Conservation (phyloP, 352 stramenopile genomes). For the Globisporangium middletonii region DNA sequence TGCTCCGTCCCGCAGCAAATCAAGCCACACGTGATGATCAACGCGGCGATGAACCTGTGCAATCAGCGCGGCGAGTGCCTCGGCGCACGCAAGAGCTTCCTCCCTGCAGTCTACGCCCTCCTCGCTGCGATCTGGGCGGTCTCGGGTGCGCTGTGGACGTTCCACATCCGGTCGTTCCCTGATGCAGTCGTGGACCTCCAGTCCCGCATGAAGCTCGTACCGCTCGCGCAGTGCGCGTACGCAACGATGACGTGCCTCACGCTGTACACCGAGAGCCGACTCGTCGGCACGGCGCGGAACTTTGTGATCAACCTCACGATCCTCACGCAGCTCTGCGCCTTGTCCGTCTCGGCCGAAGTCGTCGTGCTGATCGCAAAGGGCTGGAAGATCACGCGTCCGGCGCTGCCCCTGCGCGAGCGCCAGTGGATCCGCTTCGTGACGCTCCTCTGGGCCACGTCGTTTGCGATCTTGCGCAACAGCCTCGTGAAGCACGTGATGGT, state of each 20-base stretch:
- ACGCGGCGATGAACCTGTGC: constrained; percentile 49
- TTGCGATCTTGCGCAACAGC: constrained; percentile 30
- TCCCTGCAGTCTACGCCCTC: constrained; percentile 28
- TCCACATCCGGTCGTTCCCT: constrained; percentile 39
- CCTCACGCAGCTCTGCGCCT: constrained; percentile 32
- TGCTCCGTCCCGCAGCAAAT: constrained; percentile 25
- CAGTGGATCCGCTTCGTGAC: constrained; percentile 58
- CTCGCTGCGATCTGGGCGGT: constrained; percentile 28
- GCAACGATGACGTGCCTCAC: constrained; percentile 20
- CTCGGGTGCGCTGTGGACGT: constrained; percentile 34
- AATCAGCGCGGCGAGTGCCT: constrained; percentile 33
- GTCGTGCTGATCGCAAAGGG: constrained; percentile 58
- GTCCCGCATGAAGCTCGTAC: constrained; percentile 46
- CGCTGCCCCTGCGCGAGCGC: constrained; percentile 34
- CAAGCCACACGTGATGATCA: constrained; percentile 28
- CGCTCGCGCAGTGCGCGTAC: constrained; percentile 29
- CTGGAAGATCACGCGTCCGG: constrained; percentile 58
- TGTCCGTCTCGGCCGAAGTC: constrained; percentile 40
- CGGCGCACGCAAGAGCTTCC: constrained; percentile 9
- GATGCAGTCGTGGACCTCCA: constrained; percentile 48
- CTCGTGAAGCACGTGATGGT: constrained; percentile 33
- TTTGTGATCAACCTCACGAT: constrained; percentile 32
- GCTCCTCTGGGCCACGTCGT: constrained; percentile 41
- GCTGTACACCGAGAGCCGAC: constrained; percentile 23
- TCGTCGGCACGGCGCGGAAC: constrained; percentile 29